Evolutionary conservation across 495 filamentous ascomycete genomes (phyloP), one percentile per base, ranked within the genome.

Genomic region (Tetracladium marchalianum): DNA sequence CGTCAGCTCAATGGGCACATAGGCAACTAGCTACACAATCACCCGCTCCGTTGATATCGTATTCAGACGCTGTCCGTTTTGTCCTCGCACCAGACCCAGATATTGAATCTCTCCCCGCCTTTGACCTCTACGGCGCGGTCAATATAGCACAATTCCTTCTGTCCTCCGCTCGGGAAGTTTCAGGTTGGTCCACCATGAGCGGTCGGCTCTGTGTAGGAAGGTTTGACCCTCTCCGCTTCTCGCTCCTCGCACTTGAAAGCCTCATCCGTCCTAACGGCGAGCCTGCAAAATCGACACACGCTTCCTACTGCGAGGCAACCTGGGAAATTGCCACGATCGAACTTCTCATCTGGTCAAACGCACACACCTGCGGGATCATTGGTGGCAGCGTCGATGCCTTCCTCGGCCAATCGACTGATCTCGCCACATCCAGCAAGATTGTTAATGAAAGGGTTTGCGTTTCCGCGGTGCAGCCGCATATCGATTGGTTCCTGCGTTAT

Each of bases 301-400:
- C 43, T 4, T 38, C 36, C 4, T 15, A 49, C 9, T 62, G 54
- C 31, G 45, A 51, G 11, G 63, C 63, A 37, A 66, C 63, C 6
- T 66, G 63, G 63, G 49, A 66, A 35, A 64, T 55, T 9, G 63
- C 62, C 12, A 66, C 64, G 63, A 46, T 66, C 8, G 63, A 66
- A 31, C 49, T 66, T 11, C 62, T 64, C 17, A 51, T 66, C 33
- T 66, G 63, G 63, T 64, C 62, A 27, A 60, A 62, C 4, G 55
- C 58, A 31, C 63, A 66, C 44, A 66, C 62, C 0, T 55, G 56
- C 0, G 63, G 63, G 5, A 64, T 66, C 22, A 52, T 66, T 1
- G 60, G 51, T 11, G 51, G 46, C 12, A 64, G 58, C 38, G 55
- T 66, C 17, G 58, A 63, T 38, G 52, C 58, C 1, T 47, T 64